Base-by-base conservation (phyloP, 192 early-diverging fungal genomes). In the Funneliformis mosseae region DNA sequence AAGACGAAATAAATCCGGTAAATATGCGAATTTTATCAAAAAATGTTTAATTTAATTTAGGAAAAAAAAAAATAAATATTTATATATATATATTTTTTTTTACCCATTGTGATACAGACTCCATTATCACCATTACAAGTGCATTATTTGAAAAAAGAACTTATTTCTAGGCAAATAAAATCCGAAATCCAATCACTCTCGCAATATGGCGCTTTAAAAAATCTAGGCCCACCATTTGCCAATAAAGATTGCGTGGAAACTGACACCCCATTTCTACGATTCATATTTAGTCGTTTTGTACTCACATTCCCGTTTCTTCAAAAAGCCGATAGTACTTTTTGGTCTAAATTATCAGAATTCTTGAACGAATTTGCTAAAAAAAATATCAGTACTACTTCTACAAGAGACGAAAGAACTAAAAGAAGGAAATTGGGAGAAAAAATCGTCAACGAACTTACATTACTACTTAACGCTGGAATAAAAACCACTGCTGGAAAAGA, bases 71-170 rank as follows among this genome's bases (percentile, higher is more conserved):
- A 18, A n/a, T n/a, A n/a, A n/a, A n/a, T n/a, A n/a, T n/a, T n/a
- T n/a, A n/a, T n/a, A n/a, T n/a, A n/a, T n/a, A n/a, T n/a, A n/a
- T n/a, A n/a, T n/a, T 18, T 50, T 16, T 55, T 55, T 16, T 55
- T 55, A 6, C 5, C 12, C 0, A 12, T 11, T 0, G 16, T 18
- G 14, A 55, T n/a, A 16, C 21, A 55, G 50, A 64, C 63, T 27
- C 8, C 27, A 74, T 25, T 77, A 25, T 42, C 76, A 21, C 76
- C 76, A 63, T 43, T 77, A 74, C 84, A 91, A 79, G 83, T 81
- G 2, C 90, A 91, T 77, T 91, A 91, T 68, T 81, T 89, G 38
- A 91, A 91, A 55, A 82, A 85, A 48, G 87, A 88, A 39, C 82
- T 91, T 41, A 79, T 91, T 16, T 80, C 87, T 4, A 62, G 80